Base-by-base conservation (phyloP, 2,329 filamentous ascomycete genomes). In the Beauveria sp. region DNA sequence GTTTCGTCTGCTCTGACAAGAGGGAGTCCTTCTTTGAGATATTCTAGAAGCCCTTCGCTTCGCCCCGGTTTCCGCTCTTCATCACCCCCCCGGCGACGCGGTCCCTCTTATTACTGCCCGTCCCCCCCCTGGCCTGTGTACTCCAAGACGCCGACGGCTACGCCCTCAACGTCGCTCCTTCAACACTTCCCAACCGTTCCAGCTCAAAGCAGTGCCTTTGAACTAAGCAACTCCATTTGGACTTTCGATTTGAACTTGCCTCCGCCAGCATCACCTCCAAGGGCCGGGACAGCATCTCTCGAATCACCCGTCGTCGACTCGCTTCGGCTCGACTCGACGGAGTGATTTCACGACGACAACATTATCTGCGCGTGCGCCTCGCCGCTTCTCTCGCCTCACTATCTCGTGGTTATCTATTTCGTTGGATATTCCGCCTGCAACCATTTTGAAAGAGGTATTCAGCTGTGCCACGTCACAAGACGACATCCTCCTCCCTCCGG, bases 51-150 rank as follows among this genome's bases (percentile, higher is more conserved):
- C 24, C 16, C 53, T 62, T 52, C 47, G 52, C 45, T 45, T 52
- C 40, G 53, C 60, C 53, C 60, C 45, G 28, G 34, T 45, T 58
- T 49, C 28, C 28, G 9, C 28, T 52, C 52, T 45, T 52, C 16
- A 51, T 50, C 38, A 57, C 53, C 56, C 28, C 54, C 54, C 53
- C 53, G 16, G 22, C 58, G 16, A 34, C 60, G 38, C 28, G 28
- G 30, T 51, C 46, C 38, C 52, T 65, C 59, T 64, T 62, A 55
- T 58, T 61, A 58, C 62, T 61, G 38, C 30, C 30, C 30, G 30
- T 52, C 50, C 58, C 62, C 64, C n/a, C 62, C 62, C 55, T 50
- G 60, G 60, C 63, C 52, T 60, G 47, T 62, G 60, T 60, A 54
- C 63, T 53, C 38, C 24, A 57, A 30, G 20, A 28, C 58, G 51